phyloP scores from a whole-genome alignment of 345 rosid genomes.

The Ricinus communis region DNA sequence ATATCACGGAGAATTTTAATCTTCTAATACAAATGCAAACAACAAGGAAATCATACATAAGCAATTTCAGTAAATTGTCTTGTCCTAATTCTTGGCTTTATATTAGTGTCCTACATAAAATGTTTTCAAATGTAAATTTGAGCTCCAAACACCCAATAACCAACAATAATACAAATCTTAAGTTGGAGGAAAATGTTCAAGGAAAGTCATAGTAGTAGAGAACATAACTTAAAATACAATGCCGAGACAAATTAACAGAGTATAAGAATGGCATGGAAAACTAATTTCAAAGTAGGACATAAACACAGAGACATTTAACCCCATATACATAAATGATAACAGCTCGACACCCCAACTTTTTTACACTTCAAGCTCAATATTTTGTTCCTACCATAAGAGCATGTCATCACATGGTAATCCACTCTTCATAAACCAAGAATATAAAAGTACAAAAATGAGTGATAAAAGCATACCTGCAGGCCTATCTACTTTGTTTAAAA shows the following conservation, averaged over 20 bases:
- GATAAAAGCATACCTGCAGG: conserved; percentile 62
- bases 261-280: not conserved
- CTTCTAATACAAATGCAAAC: not conserved
- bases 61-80: not conserved
- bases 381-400: not conserved
- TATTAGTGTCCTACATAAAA: not conserved
- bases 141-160: not conserved
- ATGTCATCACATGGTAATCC: not conserved
- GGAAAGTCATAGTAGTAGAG: not conserved
- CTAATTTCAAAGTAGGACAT: too few species aligned
- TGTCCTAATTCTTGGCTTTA: too few species aligned
- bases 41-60: not conserved
- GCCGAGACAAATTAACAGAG: not conserved
- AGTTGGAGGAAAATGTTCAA: not conserved
- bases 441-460: conserved; percentile 10
- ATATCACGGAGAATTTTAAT: not conserved
- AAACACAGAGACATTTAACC: too few species aligned
- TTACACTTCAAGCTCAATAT: not conserved
- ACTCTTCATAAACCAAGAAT: not conserved
- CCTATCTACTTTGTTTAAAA: conserved; percentile 91
- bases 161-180: not conserved
- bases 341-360: not conserved
- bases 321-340: not conserved
- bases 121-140: not conserved
- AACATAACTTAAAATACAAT: not conserved